Percentiles rank a stretch among this genome's conserved stretches.
Conservation (phyloP, 352 stramenopile genomes). For the Phytophthora fragariae region DNA sequence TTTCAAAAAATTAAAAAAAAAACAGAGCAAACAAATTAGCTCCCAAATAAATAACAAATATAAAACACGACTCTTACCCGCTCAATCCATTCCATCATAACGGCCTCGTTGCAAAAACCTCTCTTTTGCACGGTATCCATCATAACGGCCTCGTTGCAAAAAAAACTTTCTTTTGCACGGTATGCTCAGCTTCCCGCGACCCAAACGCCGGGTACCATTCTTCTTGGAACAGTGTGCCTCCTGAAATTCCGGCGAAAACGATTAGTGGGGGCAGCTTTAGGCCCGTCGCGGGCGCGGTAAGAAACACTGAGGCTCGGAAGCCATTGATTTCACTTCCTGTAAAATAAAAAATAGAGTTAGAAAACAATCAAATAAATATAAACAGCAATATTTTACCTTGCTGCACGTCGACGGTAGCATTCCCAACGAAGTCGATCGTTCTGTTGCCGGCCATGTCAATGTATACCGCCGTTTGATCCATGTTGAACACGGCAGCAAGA, state of each 20-base stretch:
- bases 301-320: constrained; percentile 17
- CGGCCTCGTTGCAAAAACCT: constrained; percentile 14
- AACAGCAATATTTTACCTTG: constrained; percentile 6
- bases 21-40: neutral
- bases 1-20: constrained; percentile 13
- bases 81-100: constrained; percentile 25
- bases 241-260: constrained; percentile 15
- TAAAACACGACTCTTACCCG: constrained; percentile 1
- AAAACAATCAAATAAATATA: constrained; percentile 3
- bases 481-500: constrained; percentile 14
- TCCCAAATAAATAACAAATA: neutral
- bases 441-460: constrained; percentile 25
- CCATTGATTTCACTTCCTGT: constrained; percentile 15
- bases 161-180: constrained; percentile 24
- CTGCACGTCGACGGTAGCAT: constrained; percentile 2
- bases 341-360: constrained; percentile 2
- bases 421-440: constrained; percentile 17
- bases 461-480: constrained; percentile 19
- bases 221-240: constrained; percentile 5
- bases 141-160: constrained; percentile 22
- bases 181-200: constrained; percentile 1
- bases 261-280: constrained; percentile 13
- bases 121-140: constrained; percentile 25
- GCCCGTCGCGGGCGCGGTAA: constrained; percentile 12
- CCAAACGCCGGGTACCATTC: constrained; percentile 15